phyloP scores from a whole-genome alignment of 73 alveolate genomes.

The Paramecium biaurelia region DNA sequence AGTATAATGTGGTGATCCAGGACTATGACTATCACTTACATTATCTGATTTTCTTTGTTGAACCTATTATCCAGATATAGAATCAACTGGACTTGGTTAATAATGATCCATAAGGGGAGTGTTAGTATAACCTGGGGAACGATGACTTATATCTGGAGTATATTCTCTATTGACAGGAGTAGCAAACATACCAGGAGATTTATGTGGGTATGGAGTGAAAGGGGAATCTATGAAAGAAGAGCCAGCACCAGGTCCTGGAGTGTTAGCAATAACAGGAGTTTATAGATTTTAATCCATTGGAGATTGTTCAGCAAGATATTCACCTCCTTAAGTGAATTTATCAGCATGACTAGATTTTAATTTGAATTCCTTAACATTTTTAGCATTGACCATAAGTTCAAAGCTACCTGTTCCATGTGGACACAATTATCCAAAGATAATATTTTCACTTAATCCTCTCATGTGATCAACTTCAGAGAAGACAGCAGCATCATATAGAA shows the following conservation, averaged over 20 bases:
- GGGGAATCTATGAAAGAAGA: background rate
- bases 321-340: background rate
- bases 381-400: slow-evolving; percentile 54
- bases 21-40: background rate
- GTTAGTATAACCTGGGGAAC: background rate
- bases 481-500: slow-evolving; percentile 98
- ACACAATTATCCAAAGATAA: slow-evolving; percentile 61
- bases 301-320: background rate
- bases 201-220: background rate
- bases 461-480: slow-evolving; percentile 93
- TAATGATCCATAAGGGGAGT: background rate
- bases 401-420: slow-evolving; percentile 64
- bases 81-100: background rate
- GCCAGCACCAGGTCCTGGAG: background rate
- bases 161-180: background rate
- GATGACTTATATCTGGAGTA: background rate
- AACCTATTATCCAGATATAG: background rate
- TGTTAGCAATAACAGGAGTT: background rate
- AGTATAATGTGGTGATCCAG: slow-evolving; percentile 10
- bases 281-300: background rate
- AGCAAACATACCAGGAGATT: background rate
- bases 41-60: background rate
- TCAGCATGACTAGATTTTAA: slow-evolving; percentile 45
- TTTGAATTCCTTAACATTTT: slow-evolving; percentile 57
- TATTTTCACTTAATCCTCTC: slow-evolving; percentile 59